Evolutionary conservation across 306 rosid species (phyloP).

Genomic region (Datisca glomerata): DNA sequence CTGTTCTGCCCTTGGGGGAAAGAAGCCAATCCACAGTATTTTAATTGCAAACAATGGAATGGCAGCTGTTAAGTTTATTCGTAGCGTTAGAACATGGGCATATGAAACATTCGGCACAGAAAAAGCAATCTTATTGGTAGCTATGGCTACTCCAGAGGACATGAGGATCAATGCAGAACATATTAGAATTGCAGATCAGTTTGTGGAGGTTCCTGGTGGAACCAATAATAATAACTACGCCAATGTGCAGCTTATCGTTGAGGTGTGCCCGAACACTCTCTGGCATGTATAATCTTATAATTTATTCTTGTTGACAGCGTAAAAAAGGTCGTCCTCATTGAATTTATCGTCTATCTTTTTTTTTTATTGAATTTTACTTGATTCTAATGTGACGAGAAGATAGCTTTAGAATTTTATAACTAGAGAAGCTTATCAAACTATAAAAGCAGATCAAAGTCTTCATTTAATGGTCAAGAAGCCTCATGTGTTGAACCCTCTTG

Average conservation of each 20-base stretch:
- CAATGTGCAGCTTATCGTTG: conserved; percentile 92
- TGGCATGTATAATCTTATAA: no score
- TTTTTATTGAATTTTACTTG: no score
- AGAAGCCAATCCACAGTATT: conserved; percentile 89
- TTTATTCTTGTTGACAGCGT: no score
- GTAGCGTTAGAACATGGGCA: conserved; percentile 94
- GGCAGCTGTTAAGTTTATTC: conserved; percentile 98
- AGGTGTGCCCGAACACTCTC: no score
- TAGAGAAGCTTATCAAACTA: no score
- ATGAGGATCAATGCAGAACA: conserved; percentile 99
- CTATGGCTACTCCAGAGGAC: conserved; percentile 99
- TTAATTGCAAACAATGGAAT: conserved; percentile 97
- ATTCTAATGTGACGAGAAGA: no score
- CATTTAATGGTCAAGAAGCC: no score
- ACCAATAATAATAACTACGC: conserved; percentile 98
- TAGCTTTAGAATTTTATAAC: no score
- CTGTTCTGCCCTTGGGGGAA: conserved; percentile 84
- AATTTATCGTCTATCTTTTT: no score
- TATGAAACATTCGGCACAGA: conserved; percentile 92
- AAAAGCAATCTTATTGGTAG: conserved; percentile 91
- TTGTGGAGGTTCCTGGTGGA: conserved; percentile 99
- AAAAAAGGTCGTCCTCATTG: no score
- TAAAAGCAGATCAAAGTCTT: no score
- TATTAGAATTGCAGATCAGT: conserved; percentile 97
- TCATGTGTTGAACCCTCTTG: no score